Percentiles rank a stretch among this genome's conserved stretches.
Conservation (phyloP, 768 basidiomycete species). For the Pleurotus platypus region DNA sequence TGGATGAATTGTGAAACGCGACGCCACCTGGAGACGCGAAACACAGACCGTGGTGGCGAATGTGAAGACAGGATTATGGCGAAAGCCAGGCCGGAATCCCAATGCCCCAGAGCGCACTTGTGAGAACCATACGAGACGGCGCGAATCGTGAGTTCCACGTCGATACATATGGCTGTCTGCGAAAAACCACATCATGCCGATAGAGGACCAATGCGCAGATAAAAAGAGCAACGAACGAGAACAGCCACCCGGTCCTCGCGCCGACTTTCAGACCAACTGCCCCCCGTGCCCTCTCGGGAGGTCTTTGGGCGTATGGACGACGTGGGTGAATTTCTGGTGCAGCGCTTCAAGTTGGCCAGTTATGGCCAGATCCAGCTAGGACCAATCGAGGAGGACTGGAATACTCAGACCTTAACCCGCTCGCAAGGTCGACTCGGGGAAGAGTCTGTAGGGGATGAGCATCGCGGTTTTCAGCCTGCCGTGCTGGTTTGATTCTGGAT, state of each 20-base stretch:
- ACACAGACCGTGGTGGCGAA: not conserved
- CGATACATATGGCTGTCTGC: not conserved
- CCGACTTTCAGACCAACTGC: conserved; percentile 48
- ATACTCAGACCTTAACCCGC: conserved; percentile 85
- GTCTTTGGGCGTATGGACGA: not conserved
- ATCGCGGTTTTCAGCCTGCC: conserved; percentile 52
- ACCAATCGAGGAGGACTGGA: conserved; percentile 59
- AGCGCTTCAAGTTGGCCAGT: conserved; percentile 43
- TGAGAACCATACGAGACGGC: not conserved
- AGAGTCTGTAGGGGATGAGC: conserved; percentile 38
- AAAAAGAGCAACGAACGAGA: not conserved
- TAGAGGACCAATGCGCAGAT: conserved; percentile 10
- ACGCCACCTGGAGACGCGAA: not conserved
- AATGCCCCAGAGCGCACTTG: not conserved
- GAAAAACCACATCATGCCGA: not conserved
- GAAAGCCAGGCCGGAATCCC: not conserved
- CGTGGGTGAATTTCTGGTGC: conserved; percentile 59
- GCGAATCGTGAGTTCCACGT: not conserved
- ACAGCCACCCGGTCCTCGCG: conserved; percentile 46
- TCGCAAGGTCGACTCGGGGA: conserved; percentile 39
- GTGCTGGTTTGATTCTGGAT: not conserved
- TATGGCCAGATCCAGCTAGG: conserved; percentile 59
- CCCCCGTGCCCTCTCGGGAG: conserved; percentile 12
- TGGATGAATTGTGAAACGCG: not conserved
- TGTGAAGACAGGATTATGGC: not conserved